Evolutionary conservation across 768 basidiomycete species (phyloP), one percentile per base, ranked within the genome.

Genomic region (Floccularia luteovirens): DNA sequence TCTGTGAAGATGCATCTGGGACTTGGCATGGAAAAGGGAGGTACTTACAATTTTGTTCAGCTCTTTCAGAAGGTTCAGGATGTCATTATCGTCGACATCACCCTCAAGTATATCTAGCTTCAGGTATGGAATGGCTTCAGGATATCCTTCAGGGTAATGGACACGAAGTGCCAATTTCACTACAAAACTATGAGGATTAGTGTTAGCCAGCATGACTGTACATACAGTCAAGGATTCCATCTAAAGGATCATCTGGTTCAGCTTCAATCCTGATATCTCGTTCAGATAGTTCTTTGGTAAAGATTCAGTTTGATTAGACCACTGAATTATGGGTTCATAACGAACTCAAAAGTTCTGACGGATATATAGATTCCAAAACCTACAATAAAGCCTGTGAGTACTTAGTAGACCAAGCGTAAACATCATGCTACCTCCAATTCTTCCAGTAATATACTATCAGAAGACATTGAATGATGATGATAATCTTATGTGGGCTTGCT

Each of bases 311-410:
- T 48, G 53, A 54, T 41, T 41, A 42, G 45, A 55, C 53, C 25
- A 47, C 48, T 49, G 48, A 49, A 52, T 49, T 56, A 46, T 44
- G 52, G 55, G 53, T 55, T 52, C 49, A 52, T 50, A 48, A 86
- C 91, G 56, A 67, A 96, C 93, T 86, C 54, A 83, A 75, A 43
- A 96, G 68, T 61, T 98, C 94, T 48, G 89, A 83, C 3, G 94
- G 90, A 60, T 94, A 98, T 59, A 98, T 98, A 2, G 90, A 83
- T 64, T 94, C 91, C 49, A 97, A 74, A 20, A 96, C 91, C 86
- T 94, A 52, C 14, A 30, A 33, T 16, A 36, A 34, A 27, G 34
- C n/a, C n/a, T 39, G 48, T 36, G 12, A 23, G 47, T 24, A 44
- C 27, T 30, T 23, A 35, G 46, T 22, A 39, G 11, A 19, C 28